These are phyloP conservation scores for Lactifluus pinguis DNA, from an alignment of 768 basidiomycete genomes.

Conservation along the genomic window DNA sequence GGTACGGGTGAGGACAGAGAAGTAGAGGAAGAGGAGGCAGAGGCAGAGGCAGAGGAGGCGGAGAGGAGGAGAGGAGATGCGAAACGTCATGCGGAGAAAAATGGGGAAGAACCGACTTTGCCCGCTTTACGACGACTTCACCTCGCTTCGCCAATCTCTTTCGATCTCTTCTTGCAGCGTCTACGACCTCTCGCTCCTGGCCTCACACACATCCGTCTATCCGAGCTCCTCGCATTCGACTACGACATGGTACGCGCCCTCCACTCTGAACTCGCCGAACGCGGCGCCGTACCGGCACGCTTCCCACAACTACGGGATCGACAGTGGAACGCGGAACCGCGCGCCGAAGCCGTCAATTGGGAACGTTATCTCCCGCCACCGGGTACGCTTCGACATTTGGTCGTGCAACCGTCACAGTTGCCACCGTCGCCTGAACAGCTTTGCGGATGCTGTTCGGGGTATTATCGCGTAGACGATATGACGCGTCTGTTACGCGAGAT, in stretches of 20 bases:
- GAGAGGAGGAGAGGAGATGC: not conserved
- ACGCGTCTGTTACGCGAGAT: conserved; percentile 15
- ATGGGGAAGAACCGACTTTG: not conserved
- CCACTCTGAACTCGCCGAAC: conserved; percentile 18
- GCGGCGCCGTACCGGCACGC: conserved; percentile 11
- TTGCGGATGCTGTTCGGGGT: conserved; percentile 19
- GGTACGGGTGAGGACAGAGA: not conserved
- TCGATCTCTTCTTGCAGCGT: conserved; percentile 17
- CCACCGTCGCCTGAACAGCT: conserved; percentile 12
- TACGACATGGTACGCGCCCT: conserved; percentile 12
- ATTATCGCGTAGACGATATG: conserved; percentile 17
- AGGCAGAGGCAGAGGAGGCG: not conserved
- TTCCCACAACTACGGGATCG: conserved; percentile 5
- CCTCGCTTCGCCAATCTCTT: conserved; percentile 17
- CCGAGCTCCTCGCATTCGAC: conserved; percentile 18
- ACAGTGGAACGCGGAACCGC: conserved; percentile 12
- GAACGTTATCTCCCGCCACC: conserved; percentile 4
- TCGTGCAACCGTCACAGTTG: conserved; percentile 14
- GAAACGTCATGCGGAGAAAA: not conserved
- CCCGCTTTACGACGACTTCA: conserved; percentile 14
- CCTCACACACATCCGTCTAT: conserved; percentile 17
- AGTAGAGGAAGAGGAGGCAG: not conserved
- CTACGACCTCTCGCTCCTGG: conserved; percentile 13
- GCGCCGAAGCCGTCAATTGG: conserved; percentile 15
- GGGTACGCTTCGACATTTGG: not conserved